These are phyloP conservation scores for Hyaloscypha bicolor DNA, from an alignment of 495 filamentous ascomycete species.

Conservation along the genomic window DNA sequence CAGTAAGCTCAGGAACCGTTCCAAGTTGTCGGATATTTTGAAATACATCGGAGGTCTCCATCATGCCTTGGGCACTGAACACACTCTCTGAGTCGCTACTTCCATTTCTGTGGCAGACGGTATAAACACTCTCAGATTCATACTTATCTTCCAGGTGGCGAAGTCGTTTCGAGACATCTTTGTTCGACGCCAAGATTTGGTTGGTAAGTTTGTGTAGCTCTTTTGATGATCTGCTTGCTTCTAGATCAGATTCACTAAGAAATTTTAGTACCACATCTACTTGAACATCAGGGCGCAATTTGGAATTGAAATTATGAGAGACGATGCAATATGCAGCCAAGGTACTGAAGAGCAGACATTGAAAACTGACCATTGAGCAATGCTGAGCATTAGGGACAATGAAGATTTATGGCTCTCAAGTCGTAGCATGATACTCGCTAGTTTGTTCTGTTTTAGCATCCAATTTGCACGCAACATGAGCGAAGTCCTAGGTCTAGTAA, in stretches of 20 bases:
- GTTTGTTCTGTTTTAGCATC: background rate
- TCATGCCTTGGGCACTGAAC: too few relatives aligned
- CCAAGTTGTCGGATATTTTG: too few relatives aligned
- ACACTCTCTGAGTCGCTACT: background rate
- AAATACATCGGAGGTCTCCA: too few relatives aligned
- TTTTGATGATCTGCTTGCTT: too few relatives aligned
- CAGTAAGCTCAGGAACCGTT: too few relatives aligned
- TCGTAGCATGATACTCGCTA: constrained; percentile 4
- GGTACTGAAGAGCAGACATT: background rate
- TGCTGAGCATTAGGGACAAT: constrained; percentile 5
- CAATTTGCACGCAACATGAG: background rate
- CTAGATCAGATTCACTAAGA: too few relatives aligned
- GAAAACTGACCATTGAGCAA: constrained; percentile 2
- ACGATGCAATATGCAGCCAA: too few relatives aligned
- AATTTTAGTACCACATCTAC: too few relatives aligned
- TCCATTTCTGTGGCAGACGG: constrained; percentile 5
- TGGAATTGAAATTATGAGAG: too few relatives aligned
- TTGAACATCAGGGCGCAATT: too few relatives aligned
- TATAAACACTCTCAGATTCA: constrained; percentile 7
- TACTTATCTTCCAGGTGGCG: constrained; percentile 3
- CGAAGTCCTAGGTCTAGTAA: background rate
- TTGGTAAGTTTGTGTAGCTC: background rate
- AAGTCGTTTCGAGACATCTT: constrained; percentile 7
- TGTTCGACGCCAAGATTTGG: constrained; percentile 2
- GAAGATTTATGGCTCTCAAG: constrained; percentile 8